Evolutionary conservation across 1,139 yeast genomes (phyloP).

Genomic region (Candida tropicalis): DNA sequence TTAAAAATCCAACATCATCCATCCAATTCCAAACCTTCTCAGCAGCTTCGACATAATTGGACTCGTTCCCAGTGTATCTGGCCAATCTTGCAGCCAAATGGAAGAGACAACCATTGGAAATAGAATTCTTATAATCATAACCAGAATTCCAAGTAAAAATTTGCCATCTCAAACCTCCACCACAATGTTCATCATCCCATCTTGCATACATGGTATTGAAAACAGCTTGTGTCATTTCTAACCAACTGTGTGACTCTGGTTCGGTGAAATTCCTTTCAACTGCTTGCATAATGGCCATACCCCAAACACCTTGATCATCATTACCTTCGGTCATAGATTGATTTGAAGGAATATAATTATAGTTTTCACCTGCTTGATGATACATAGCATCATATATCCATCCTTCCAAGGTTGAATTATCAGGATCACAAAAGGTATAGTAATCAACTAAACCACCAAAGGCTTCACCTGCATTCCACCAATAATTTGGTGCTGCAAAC

Average conservation of each 20-base stretch:
- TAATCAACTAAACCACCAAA: slow-evolving; percentile 63
- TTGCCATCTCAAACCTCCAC: slow-evolving; percentile 88
- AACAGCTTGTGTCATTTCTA: slow-evolving; percentile 70
- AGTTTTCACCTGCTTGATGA: slow-evolving; percentile 55
- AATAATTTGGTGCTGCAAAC: slow-evolving; percentile 62
- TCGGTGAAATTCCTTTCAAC: slow-evolving; percentile 62
- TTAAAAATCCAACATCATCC: slow-evolving; percentile 50
- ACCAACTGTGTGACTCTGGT: slow-evolving; percentile 61
- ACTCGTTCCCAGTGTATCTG: slow-evolving; percentile 61
- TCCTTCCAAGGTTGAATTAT: slow-evolving; percentile 43
- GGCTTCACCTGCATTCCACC: slow-evolving; percentile 77
- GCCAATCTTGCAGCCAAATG: slow-evolving; percentile 79
- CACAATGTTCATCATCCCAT: slow-evolving; percentile 69
- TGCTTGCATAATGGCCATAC: slow-evolving; percentile 60
- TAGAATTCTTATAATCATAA: slow-evolving; percentile 76
- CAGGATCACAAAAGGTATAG: slow-evolving; percentile 47
- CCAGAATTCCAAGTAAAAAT: slow-evolving; percentile 77
- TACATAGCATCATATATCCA: slow-evolving; percentile 45
- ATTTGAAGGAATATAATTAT: slow-evolving; percentile 58
- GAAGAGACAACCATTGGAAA: slow-evolving; percentile 78
- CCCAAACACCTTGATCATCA: slow-evolving; percentile 78
- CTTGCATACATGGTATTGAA: slow-evolving; percentile 74
- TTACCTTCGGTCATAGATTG: slow-evolving; percentile 69
- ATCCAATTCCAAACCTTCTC: slow-evolving; percentile 75
- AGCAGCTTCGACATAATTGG: slow-evolving; percentile 61